phyloP scores from a whole-genome alignment of 257 asterid genomes.

The Rehmannia glutinosa region DNA sequence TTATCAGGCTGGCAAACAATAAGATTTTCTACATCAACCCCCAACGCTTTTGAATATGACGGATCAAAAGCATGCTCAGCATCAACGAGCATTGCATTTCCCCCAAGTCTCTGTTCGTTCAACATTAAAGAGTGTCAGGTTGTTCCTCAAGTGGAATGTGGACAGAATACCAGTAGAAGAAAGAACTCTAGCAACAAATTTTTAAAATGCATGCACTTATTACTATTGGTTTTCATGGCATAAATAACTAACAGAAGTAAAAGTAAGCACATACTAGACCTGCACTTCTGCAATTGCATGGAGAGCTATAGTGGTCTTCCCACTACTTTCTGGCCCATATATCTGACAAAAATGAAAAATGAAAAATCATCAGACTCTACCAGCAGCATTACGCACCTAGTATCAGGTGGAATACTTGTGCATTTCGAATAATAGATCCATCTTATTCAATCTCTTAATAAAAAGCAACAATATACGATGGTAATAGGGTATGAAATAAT shows the following conservation, averaged over 20 bases:
- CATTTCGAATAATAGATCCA: neutral
- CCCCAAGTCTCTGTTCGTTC: slow-evolving; percentile 81
- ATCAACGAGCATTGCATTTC: slow-evolving; percentile 99
- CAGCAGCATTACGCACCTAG: neutral
- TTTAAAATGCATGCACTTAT: neutral
- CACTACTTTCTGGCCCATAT: slow-evolving; percentile 99
- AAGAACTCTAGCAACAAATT: neutral
- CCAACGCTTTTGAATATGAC: slow-evolving; percentile 85
- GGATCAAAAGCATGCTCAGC: slow-evolving; percentile 99
- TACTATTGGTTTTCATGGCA: slow-evolving; percentile 7
- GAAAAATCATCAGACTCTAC: slow-evolving; percentile 15
- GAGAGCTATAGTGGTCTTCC: slow-evolving; percentile 95
- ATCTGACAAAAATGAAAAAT: slow-evolving; percentile 38
- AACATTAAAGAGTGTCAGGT: slow-evolving; percentile 19
- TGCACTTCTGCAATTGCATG: slow-evolving; percentile 99
- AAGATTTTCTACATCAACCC: slow-evolving; percentile 95
- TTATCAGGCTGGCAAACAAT: slow-evolving; percentile 99
- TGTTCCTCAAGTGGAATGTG: slow-evolving; percentile 9
- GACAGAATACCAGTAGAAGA: neutral
- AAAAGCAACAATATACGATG: neutral
- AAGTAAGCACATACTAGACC: slow-evolving; percentile 67
- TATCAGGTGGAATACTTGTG: neutral
- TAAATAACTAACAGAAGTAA: slow-evolving; percentile 14
- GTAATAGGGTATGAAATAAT: neutral
- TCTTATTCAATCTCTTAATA: neutral